Percentiles rank a stretch among this genome's conserved stretches.
Conservation (phyloP, 176 grass and related monocot species). For the Puya raimondii region DNA sequence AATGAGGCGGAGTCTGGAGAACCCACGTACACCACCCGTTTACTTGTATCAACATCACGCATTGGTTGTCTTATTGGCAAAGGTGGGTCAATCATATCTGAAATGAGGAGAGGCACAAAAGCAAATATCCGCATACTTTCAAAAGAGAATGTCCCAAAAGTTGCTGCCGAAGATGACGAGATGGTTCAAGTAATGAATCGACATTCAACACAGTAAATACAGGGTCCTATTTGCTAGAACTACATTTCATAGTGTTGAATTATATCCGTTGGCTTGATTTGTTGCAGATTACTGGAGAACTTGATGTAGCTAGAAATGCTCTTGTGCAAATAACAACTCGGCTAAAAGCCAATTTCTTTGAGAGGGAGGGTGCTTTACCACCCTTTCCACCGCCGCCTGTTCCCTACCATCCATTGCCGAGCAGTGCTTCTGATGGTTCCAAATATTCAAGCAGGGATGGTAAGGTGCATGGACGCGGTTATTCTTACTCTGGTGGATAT, state of each 20-base stretch:
- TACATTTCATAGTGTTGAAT: background rate
- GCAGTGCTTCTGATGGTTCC: conserved; percentile 51
- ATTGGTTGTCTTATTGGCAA: conserved; percentile 96
- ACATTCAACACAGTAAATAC: conserved; percentile 1
- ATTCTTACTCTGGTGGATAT: conserved; percentile 62
- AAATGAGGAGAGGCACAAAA: conserved; percentile 70
- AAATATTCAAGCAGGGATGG: conserved; percentile 61
- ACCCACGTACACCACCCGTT: conserved; percentile 64
- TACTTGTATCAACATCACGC: conserved; percentile 81
- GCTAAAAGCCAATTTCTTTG: conserved; percentile 96
- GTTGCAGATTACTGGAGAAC: conserved; percentile 72
- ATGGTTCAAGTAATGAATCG: conserved; percentile 75
- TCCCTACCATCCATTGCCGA: conserved; percentile 52
- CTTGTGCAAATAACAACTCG: conserved; percentile 84
- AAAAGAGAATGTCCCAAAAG: conserved; percentile 93
- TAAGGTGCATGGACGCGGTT: conserved; percentile 42
- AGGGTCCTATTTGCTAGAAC: background rate
- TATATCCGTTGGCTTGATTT: background rate
- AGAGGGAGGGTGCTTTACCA: conserved; percentile 73
- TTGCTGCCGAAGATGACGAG: conserved; percentile 89
- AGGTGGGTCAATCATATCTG: conserved; percentile 90
- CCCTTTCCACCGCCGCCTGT: conserved; percentile 43
- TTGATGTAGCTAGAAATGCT: conserved; percentile 72
- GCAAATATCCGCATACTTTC: conserved; percentile 93
- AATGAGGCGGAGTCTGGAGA: conserved; percentile 57